A percentile compares a stretch with the other conserved stretches of the same genome.
Conservation (phyloP, 2,329 filamentous ascomycete species). For the Alternaria alternata region DNA sequence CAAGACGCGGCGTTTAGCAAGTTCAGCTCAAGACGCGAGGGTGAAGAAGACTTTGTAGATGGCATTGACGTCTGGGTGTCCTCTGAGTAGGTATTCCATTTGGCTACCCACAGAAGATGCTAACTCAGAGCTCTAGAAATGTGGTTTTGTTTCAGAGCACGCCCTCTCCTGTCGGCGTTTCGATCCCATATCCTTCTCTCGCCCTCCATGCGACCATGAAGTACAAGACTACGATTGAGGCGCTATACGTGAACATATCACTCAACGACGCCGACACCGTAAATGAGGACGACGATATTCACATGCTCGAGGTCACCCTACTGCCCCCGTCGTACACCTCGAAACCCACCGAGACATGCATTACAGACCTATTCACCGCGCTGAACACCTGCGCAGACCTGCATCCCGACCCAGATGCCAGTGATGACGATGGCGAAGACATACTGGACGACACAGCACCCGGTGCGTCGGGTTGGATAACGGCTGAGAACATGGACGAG, state of each 20-base stretch:
- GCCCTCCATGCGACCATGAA: conserved; percentile 78
- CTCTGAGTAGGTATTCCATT: conserved; percentile 49
- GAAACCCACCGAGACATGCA: conserved; percentile 40
- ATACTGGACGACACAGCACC: conserved; percentile 65
- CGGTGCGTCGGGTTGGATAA: conserved; percentile 84
- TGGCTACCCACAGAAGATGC: background rate
- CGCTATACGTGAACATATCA: conserved; percentile 49
- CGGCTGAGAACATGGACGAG: conserved; percentile 86
- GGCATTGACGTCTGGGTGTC: conserved; percentile 59
- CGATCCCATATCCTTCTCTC: conserved; percentile 77
- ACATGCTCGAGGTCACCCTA: conserved; percentile 73
- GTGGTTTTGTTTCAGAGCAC: conserved; percentile 70
- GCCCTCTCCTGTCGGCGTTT: conserved; percentile 65
- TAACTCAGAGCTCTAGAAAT: conserved; percentile 47
- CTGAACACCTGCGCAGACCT: conserved; percentile 78
- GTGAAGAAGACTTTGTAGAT: conserved; percentile 43
- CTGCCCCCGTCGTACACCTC: conserved; percentile 57
- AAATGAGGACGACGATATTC: conserved; percentile 69
- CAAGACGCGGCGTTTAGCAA: conserved; percentile 55
- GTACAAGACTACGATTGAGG: conserved; percentile 49
- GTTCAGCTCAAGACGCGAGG: conserved; percentile 50
- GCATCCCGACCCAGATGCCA: conserved; percentile 73
- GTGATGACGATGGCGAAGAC: conserved; percentile 64
- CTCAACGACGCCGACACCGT: conserved; percentile 62
- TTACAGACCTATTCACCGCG: conserved; percentile 69